These are phyloP conservation scores for Trichomonas tenax DNA, from an alignment of 208 protist genomes.

Conservation along the genomic window DNA sequence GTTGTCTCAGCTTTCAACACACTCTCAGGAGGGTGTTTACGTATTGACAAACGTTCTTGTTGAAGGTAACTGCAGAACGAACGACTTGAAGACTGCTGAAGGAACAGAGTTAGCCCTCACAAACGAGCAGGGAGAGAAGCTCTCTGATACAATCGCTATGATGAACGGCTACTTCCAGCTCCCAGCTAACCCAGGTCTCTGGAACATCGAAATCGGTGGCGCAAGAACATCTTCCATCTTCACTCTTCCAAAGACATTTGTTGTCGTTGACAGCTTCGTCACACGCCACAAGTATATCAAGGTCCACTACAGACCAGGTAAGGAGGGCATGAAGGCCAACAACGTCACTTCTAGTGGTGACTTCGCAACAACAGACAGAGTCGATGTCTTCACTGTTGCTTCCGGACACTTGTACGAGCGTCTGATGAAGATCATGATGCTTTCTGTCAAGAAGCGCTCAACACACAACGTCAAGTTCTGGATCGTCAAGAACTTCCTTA, in stretches of 20 bases:
- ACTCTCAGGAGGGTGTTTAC: background rate
- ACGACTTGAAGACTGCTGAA: background rate
- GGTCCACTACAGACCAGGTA: background rate
- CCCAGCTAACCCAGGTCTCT: background rate
- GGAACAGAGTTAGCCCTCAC: background rate
- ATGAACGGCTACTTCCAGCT: background rate
- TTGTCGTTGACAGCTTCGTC: background rate
- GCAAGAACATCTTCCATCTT: background rate
- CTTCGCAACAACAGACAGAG: background rate
- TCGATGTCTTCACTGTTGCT: slow-evolving; percentile 14
- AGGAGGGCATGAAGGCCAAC: background rate
- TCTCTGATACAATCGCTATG: slow-evolving; percentile 3
- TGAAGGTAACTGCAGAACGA: background rate
- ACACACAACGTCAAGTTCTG: slow-evolving; percentile 87
- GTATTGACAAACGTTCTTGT: background rate
- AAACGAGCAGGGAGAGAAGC: background rate
- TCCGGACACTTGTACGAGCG: slow-evolving; percentile 16
- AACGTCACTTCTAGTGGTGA: background rate
- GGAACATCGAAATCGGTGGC: background rate
- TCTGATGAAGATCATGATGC: background rate
- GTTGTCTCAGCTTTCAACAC: background rate
- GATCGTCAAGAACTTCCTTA: slow-evolving; percentile 90
- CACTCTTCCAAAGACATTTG: background rate
- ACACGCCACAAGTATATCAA: background rate
- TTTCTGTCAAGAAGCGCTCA: background rate